Evolutionary conservation across 176 grass and related monocot genomes (phyloP), one percentile per base, ranked within the genome.

Genomic region (Rhynchospora pubera): DNA sequence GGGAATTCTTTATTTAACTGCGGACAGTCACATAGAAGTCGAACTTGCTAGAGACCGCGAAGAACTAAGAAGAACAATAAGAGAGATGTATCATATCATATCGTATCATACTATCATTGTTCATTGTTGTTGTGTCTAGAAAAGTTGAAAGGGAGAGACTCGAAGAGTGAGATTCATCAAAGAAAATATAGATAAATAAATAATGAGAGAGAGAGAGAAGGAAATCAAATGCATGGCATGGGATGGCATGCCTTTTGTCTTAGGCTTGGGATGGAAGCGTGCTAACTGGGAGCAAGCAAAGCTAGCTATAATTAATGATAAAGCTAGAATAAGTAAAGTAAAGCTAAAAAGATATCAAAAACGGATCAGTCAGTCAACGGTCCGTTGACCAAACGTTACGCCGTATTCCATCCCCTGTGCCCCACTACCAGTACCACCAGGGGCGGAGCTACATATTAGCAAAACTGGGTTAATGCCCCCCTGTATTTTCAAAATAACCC

Each of bases 201-300:
- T 23, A 3, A 48, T n/a, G n/a, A 47, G 9, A 9, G 45, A 48
- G 22, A 63, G 43, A 39, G 42, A 80, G 51, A 61, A 16, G 47
- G 30, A 62, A 42, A 44, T 3, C 15, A 12, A 18, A 14, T 45
- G 8, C 7, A 32, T 52, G 23, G 9, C 18, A 78, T 19, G 78
- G 21, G 15, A 7, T 45, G 57, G 76, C 6, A 34, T 65, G 57
- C 56, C 78, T 80, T 64, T 21, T 64, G 57, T 5, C 22, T 48
- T 51, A 50, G 44, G 68, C 71, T 76, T 76, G 71, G 71, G 42
- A 81, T 81, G 59, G 19, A 65, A 81, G 79, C 79, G 42, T 65
- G 79, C 57, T 50, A 81, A 81, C 56, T 13, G 30, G 12, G 78
- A 81, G 53, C 56, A 81, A 81, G 79, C 79, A 81, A 51, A 81